Conservation (phyloP, 106 monocot species). For the Dendrobium nobile region DNA sequence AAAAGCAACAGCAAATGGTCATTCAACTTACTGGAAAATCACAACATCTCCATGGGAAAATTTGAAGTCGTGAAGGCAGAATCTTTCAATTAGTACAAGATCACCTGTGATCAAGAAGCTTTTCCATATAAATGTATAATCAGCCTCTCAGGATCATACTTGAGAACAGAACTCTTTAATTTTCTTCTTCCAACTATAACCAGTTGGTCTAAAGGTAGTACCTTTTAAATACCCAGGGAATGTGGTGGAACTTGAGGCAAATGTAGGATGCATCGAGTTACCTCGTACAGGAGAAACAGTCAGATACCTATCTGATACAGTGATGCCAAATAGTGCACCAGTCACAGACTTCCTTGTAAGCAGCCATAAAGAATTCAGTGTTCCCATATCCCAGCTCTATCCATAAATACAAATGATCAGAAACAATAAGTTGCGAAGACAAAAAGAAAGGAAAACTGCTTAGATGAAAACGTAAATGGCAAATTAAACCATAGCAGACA, state of each 20-base stretch:
- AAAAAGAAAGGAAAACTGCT: not conserved
- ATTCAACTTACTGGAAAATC: constrained; percentile 44
- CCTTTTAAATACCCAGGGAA: constrained; percentile 41
- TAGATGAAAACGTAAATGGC: not conserved
- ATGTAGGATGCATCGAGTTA: constrained; percentile 73
- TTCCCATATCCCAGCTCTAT: constrained; percentile 39
- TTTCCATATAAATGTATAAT: constrained; percentile 4
- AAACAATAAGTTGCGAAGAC: not conserved
- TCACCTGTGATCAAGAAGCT: constrained; percentile 40
- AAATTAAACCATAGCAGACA: not conserved
- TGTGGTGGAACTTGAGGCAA: constrained; percentile 24
- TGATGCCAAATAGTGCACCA: constrained; percentile 44
- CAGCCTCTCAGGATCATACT: not conserved
- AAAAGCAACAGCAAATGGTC: not conserved
- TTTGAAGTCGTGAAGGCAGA: constrained; percentile 62
- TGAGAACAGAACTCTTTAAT: not conserved
- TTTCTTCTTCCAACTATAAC: not conserved
- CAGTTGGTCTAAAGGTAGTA: constrained; percentile 14
- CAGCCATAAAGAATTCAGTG: constrained; percentile 30
- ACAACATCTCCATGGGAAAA: constrained; percentile 86
- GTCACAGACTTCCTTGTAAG: constrained; percentile 34
- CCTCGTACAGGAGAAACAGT: constrained; percentile 51
- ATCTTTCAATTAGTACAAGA: constrained; percentile 53
- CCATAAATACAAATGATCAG: not conserved
- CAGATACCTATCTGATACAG: constrained; percentile 67